Evolutionary conservation across 176 grass and related monocot species (phyloP).

Genomic region (Lolium multiflorum): DNA sequence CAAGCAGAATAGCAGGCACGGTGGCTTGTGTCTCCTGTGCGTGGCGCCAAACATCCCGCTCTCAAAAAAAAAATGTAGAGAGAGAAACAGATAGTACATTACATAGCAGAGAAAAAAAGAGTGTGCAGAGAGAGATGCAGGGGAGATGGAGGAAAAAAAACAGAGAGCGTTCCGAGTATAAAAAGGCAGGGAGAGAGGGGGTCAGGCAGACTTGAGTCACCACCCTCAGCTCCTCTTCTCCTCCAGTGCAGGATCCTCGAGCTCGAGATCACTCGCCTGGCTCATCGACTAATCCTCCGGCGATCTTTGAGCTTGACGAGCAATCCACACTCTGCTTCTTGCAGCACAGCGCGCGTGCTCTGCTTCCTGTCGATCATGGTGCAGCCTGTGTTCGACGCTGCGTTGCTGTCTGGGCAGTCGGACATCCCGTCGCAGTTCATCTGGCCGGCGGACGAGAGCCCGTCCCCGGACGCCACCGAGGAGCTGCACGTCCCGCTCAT

Average conservation of each 20-base stretch:
- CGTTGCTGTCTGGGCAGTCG: slow-evolving; percentile 42
- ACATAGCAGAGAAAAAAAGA: no score
- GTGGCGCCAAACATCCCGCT: no score
- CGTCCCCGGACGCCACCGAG: slow-evolving; percentile 49
- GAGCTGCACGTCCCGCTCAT: slow-evolving; percentile 80
- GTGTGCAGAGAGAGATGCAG: neutral
- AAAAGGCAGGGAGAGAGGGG: neutral
- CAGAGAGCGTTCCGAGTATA: neutral
- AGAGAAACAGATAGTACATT: no score
- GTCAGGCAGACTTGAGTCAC: neutral
- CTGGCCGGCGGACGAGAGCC: slow-evolving; percentile 81
- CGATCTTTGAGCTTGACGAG: no score
- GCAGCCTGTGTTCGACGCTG: slow-evolving; percentile 68
- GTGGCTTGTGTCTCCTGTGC: no score
- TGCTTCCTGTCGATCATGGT: slow-evolving; percentile 22
- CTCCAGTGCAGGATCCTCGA: neutral
- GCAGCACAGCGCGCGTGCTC: neutral
- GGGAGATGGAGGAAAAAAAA: neutral
- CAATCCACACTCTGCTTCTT: neutral
- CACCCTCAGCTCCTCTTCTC: neutral
- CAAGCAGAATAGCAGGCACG: no score
- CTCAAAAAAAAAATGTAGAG: no score
- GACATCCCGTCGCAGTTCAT: slow-evolving; percentile 84
- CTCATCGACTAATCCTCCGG: neutral
- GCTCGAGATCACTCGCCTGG: neutral